Percentiles rank a stretch among this genome's conserved stretches.
These are phyloP conservation scores for Penicillium odoratum DNA, from an alignment of 495 filamentous ascomycete species.

Conservation along the genomic window DNA sequence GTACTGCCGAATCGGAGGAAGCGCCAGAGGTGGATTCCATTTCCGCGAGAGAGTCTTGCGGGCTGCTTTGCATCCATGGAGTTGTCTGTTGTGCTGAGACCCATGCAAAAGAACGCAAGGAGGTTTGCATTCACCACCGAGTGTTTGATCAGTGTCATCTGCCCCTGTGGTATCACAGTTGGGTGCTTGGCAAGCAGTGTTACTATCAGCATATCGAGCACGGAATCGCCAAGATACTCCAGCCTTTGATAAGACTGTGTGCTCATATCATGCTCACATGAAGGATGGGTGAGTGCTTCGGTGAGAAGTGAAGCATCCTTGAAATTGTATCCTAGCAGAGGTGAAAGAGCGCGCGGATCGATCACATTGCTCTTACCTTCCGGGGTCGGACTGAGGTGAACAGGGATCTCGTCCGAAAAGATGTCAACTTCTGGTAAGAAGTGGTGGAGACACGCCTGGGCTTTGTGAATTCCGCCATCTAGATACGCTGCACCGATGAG, in stretches of 20 bases:
- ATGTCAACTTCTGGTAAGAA: slow-evolving; percentile 62
- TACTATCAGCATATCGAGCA: slow-evolving; percentile 79
- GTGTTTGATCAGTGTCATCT: slow-evolving; percentile 74
- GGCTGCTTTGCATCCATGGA: slow-evolving; percentile 14
- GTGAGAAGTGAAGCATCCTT: slow-evolving; percentile 66
- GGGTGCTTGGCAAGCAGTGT: slow-evolving; percentile 48
- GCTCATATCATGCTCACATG: slow-evolving; percentile 53
- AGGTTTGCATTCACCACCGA: slow-evolving; percentile 82
- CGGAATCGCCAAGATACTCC: slow-evolving; percentile 86
- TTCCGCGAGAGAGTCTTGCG: background rate
- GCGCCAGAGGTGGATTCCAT: slow-evolving; percentile 56
- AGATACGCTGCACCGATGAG: slow-evolving; percentile 78
- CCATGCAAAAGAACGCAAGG: slow-evolving; percentile 81
- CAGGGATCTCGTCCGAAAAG: slow-evolving; percentile 11
- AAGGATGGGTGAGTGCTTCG: slow-evolving; percentile 85
- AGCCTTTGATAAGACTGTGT: slow-evolving; percentile 76
- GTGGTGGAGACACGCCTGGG: slow-evolving; percentile 60
- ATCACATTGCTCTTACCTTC: slow-evolving; percentile 13
- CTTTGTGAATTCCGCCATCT: slow-evolving; percentile 63
- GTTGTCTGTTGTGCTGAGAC: slow-evolving; percentile 24
- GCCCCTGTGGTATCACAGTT: slow-evolving; percentile 52
- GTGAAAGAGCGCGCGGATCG: slow-evolving; percentile 15
- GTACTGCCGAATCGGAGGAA: slow-evolving; percentile 63
- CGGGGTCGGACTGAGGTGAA: background rate
- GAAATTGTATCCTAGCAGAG: slow-evolving; percentile 60